Evolutionary conservation across 768 basidiomycete genomes (phyloP).

Genomic region (Imleria badia): DNA sequence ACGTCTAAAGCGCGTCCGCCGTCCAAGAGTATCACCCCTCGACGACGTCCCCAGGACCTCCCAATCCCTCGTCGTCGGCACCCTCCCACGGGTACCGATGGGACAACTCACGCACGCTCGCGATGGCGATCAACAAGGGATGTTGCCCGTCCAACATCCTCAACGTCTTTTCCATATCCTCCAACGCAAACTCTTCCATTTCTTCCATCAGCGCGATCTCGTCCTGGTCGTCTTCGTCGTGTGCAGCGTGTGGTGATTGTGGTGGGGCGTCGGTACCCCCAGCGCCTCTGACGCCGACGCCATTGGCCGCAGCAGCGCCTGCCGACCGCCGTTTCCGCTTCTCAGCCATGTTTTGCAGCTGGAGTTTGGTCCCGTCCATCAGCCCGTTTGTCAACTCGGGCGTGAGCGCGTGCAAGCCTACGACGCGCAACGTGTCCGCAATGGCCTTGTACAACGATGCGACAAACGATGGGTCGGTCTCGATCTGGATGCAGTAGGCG

Average conservation of each 20-base stretch:
- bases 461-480: constrained; percentile 75
- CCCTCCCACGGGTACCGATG: constrained; percentile 46
- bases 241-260: no score
- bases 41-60: constrained; percentile 16
- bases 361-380: constrained; percentile 68
- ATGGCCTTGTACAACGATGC: constrained; percentile 74
- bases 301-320: constrained; percentile 27
- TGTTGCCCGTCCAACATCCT: constrained; percentile 55
- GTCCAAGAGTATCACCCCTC: constrained; percentile 1
- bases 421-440: constrained; percentile 56
- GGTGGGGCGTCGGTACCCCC: no score
- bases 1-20: no score
- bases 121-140: constrained; percentile 65
- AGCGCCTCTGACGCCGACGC: no score
- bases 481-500: constrained; percentile 59
- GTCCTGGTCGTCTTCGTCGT: constrained; percentile 54
- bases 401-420: constrained; percentile 55
- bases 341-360: constrained; percentile 69
- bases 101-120: constrained; percentile 71
- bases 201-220: constrained; percentile 75
- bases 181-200: constrained; percentile 79
- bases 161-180: constrained; percentile 74
- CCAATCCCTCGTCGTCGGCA: constrained; percentile 46
- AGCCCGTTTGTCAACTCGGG: constrained; percentile 53
- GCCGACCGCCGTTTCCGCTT: constrained; percentile 55